phyloP scores from a whole-genome alignment of 495 filamentous ascomycete species.

The Talaromyces liani region DNA sequence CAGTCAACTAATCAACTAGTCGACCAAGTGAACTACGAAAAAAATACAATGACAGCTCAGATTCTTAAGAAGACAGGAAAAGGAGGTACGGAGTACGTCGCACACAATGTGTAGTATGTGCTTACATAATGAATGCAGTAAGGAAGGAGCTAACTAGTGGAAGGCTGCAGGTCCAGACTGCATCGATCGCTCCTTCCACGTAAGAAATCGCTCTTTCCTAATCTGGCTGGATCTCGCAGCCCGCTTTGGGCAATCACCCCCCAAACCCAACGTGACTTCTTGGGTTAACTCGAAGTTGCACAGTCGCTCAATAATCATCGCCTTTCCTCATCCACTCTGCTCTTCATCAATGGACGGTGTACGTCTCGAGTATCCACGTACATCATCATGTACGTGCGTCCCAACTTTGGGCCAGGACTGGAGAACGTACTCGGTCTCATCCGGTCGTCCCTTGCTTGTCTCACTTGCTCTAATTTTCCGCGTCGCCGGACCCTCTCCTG shows the following conservation, averaged over 20 bases:
- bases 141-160: neutral
- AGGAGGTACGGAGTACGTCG: too few relatives aligned
- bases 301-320: neutral
- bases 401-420: neutral
- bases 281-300: neutral
- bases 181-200: neutral
- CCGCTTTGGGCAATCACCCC: neutral
- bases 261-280: neutral
- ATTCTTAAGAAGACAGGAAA: neutral
- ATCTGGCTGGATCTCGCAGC: neutral
- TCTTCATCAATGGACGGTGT: neutral
- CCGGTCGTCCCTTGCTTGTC: neutral
- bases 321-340: neutral
- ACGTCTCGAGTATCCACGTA: neutral
- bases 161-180: neutral
- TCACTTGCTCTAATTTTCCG: neutral
- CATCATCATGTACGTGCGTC: neutral
- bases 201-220: neutral
- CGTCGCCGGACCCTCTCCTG: neutral
- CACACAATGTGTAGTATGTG: too few relatives aligned
- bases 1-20: too few relatives aligned
- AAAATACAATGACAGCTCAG: neutral
- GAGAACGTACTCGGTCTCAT: neutral
- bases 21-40: neutral
- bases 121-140: too few relatives aligned